Conservation (phyloP, 768 basidiomycete genomes). For the Zangia roseola region DNA sequence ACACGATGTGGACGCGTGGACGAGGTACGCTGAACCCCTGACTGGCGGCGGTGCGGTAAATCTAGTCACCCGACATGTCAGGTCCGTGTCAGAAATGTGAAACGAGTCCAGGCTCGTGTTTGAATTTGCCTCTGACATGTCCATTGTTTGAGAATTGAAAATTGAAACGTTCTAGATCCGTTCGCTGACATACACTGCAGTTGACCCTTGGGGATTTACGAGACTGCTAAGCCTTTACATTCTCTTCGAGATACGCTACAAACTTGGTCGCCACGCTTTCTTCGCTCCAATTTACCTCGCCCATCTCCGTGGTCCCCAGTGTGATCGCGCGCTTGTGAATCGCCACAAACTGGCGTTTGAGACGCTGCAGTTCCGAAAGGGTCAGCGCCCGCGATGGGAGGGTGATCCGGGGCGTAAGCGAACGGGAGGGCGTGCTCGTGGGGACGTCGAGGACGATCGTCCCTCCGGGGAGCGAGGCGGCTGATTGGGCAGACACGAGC, state of each 20-base stretch:
- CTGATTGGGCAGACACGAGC: constrained; percentile 63
- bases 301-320: constrained; percentile 76
- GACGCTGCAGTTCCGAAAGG: constrained; percentile 82
- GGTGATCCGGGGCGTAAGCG: constrained; percentile 45
- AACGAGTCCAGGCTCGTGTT: no score
- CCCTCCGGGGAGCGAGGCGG: constrained; percentile 49
- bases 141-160: no score
- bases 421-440: constrained; percentile 37
- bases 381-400: constrained; percentile 75
- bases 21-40: no score
- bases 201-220: no score
- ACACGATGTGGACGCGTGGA: no score
- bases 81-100: no score
- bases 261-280: constrained; percentile 69
- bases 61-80: no score
- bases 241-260: constrained; percentile 68
- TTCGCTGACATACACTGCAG: no score
- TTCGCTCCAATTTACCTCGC: constrained; percentile 74
- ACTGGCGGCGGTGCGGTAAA: no score
- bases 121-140: no score
- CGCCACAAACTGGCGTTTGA: constrained; percentile 89
- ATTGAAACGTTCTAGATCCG: no score
- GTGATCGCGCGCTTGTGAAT: constrained; percentile 89
- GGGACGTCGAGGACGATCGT: constrained; percentile 30
- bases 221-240: constrained; percentile 49